These are phyloP conservation scores for Neurospora terricola DNA, from an alignment of 495 filamentous ascomycete species.

Conservation along the genomic window DNA sequence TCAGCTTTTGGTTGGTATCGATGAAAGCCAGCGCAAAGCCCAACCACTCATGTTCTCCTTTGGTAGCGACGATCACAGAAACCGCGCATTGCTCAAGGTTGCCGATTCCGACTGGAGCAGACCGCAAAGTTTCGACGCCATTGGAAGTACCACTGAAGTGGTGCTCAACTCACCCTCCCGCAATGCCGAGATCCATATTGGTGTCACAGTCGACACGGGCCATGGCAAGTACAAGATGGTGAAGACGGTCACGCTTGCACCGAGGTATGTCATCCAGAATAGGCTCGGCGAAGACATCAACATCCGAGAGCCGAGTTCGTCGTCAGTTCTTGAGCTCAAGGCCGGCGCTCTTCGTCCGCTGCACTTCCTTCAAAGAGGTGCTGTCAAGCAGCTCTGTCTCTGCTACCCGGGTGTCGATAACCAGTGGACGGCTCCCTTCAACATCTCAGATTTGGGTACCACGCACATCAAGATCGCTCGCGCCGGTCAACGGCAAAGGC, in stretches of 20 bases:
- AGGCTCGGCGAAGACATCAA: conserved; percentile 79
- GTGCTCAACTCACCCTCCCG: conserved; percentile 61
- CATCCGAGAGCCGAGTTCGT: conserved; percentile 80
- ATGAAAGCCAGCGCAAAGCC: conserved; percentile 47
- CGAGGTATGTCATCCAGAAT: conserved; percentile 90
- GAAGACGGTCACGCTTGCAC: conserved; percentile 87
- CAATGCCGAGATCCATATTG: conserved; percentile 77
- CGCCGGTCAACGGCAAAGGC: conserved; percentile 74
- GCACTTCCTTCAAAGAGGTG: conserved; percentile 69
- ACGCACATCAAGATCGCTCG: conserved; percentile 91
- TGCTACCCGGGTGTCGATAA: conserved; percentile 95
- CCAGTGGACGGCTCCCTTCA: conserved; percentile 96
- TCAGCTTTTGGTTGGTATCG: conserved; percentile 41
- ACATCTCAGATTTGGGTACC: conserved; percentile 85
- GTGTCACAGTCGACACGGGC: conserved; percentile 78
- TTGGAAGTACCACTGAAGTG: conserved; percentile 82
- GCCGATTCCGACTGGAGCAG: conserved; percentile 91
- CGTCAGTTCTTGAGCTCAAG: conserved; percentile 66
- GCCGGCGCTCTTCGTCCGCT: conserved; percentile 69
- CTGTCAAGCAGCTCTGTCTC: conserved; percentile 79
- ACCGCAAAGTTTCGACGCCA: conserved; percentile 96
- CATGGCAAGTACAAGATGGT: conserved; percentile 96
- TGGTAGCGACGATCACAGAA: conserved; percentile 72
- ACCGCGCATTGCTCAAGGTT: conserved; percentile 77
- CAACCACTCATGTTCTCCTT: conserved; percentile 95